Evolutionary conservation across 1,139 yeast genomes (phyloP).

Genomic region (Zygoascus meyerae): DNA sequence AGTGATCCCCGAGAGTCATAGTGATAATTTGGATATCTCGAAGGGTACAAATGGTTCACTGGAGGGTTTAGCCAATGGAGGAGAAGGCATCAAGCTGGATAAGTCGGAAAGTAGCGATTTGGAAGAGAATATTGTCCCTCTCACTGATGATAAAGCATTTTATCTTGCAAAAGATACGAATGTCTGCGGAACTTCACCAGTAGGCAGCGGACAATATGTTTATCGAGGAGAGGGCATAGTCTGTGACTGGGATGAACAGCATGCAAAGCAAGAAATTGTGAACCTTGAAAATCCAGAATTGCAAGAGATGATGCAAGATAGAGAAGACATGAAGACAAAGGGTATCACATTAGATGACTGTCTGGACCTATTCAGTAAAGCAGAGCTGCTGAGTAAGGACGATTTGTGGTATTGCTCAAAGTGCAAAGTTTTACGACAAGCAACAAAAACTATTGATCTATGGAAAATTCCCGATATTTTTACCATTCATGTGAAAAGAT

Average conservation of each 20-base stretch:
- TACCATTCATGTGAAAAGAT: slow-evolving; percentile 84
- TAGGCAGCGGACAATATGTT: slow-evolving; percentile 22
- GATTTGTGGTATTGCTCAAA: slow-evolving; percentile 93
- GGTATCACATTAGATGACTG: slow-evolving; percentile 66
- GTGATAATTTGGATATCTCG: too few species aligned
- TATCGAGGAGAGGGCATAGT: slow-evolving; percentile 48
- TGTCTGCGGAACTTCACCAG: background rate
- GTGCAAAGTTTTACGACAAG: slow-evolving; percentile 85
- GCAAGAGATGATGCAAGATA: slow-evolving; percentile 37
- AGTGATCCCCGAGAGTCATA: too few species aligned
- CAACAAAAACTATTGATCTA: slow-evolving; percentile 82
- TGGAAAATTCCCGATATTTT: slow-evolving; percentile 91
- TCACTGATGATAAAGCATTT: slow-evolving; percentile 1
- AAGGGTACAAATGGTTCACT: background rate
- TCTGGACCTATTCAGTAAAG: slow-evolving; percentile 63
- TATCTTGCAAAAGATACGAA: slow-evolving; percentile 1
- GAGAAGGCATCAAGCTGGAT: too few species aligned
- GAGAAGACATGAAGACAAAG: slow-evolving; percentile 39
- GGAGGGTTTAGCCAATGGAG: background rate
- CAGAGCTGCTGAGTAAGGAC: slow-evolving; percentile 81
- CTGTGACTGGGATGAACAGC: slow-evolving; percentile 62
- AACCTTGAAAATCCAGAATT: slow-evolving; percentile 26
- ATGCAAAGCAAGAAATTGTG: slow-evolving; percentile 43
- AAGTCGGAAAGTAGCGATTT: background rate
- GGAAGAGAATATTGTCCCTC: slow-evolving; percentile 1